Conservation (phyloP, 169 alveolate species). For the Eimeria tenella region DNA sequence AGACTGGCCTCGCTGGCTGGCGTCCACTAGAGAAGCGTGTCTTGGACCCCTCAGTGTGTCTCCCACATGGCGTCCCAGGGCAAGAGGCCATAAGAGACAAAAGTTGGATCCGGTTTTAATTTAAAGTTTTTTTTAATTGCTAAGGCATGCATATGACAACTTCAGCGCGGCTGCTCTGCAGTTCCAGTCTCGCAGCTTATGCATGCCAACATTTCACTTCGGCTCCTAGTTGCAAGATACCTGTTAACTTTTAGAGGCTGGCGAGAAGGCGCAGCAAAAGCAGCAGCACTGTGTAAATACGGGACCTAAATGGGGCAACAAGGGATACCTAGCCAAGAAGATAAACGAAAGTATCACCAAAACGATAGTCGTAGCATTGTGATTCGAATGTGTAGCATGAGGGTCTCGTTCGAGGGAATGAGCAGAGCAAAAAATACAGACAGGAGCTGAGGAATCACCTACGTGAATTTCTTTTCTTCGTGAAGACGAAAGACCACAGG, state of each 20-base stretch:
- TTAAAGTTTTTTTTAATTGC: neutral
- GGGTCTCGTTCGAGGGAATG: neutral
- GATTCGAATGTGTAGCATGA: neutral
- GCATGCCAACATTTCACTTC: neutral
- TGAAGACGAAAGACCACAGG: neutral
- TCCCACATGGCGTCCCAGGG: neutral
- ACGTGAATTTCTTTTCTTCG: neutral
- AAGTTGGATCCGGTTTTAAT: neutral
- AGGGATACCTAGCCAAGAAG: neutral
- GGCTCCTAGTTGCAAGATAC: neutral
- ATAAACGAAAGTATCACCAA: neutral
- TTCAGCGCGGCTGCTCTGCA: neutral
- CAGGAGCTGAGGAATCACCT: neutral
- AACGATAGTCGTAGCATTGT: neutral
- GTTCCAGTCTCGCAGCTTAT: neutral
- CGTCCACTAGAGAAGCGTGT: conserved; percentile 54
- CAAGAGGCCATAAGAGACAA: neutral
- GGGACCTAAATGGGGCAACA: neutral
- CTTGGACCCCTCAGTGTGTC: neutral
- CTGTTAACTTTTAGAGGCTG: neutral
- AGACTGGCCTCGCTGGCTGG: conserved; percentile 45
- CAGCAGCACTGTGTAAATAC: neutral
- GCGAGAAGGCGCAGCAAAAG: neutral
- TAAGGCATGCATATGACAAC: neutral
- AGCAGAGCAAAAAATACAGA: neutral